Conservation (phyloP, 805 yeast genomes). For the Yarrowia sp. region DNA sequence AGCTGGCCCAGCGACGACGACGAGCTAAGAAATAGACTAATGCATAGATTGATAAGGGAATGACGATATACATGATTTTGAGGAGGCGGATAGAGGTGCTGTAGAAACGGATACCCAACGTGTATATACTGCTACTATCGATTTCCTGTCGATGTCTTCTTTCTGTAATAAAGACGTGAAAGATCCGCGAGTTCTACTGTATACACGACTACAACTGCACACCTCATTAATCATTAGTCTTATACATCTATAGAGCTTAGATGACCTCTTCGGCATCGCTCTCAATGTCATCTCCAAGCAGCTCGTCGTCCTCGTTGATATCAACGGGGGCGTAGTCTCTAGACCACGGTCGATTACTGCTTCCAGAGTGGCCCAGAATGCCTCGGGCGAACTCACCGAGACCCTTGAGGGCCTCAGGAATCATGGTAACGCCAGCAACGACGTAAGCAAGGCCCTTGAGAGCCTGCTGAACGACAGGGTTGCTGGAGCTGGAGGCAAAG, state of each 20-base stretch:
- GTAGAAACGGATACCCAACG: no score
- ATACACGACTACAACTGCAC: no score
- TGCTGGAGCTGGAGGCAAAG: slow-evolving; percentile 26
- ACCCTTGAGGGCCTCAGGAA: slow-evolving; percentile 30
- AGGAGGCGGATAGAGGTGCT: no score
- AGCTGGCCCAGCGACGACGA: slow-evolving; percentile 41
- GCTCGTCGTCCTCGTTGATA: slow-evolving; percentile 39
- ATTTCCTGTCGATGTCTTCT: no score
- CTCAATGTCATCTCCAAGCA: slow-evolving; percentile 35
- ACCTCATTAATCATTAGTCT: slow-evolving; percentile 10
- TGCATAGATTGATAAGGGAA: not conserved
- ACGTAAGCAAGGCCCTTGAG: slow-evolving; percentile 38
- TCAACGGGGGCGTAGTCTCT: slow-evolving; percentile 36
- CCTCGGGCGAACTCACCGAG: not conserved
- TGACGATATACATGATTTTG: not conserved
- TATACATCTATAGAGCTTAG: slow-evolving; percentile 28
- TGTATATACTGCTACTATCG: no score
- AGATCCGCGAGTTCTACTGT: no score
- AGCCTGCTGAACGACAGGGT: slow-evolving; percentile 31
- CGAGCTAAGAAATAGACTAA: slow-evolving; percentile 17
- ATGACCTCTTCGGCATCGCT: slow-evolving; percentile 32
- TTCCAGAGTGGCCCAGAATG: slow-evolving; percentile 9
- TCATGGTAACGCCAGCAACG: slow-evolving; percentile 32
- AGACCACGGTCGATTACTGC: slow-evolving; percentile 15
- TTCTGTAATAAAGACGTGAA: no score